Evolutionary conservation across 163 green algal species (phyloP), one percentile per base, ranked within the genome.

Genomic region (Chlamydomonas reinhardtii): DNA sequence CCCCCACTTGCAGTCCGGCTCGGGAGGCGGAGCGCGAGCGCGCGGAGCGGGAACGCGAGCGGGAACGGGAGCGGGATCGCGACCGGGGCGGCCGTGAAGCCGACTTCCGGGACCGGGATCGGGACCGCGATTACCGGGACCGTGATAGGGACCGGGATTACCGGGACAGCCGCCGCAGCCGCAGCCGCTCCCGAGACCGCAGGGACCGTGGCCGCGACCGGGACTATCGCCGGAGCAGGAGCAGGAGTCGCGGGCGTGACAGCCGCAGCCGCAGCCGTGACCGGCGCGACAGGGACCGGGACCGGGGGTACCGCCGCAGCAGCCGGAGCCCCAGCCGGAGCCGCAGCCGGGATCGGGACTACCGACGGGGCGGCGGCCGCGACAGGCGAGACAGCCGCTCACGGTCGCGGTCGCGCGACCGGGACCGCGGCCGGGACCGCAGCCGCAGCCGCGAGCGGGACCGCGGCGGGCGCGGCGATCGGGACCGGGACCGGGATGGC

Each of bases 61-160:
- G 85, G 19, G 85, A 94, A 24, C 65, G 85, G 22, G 62, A 89
- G 25, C 82, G 89, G n/a, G 80, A 94, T 19, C 48, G 84, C 43
- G 82, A 94, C 54, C 83, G 88, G 75, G 87, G 66, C n/a, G 70
- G 61, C 69, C 62, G 73, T 37, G 64, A 82, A 52, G 69, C 61
- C 29, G 81, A 89, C 48, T 54, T 79, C 22, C n/a, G 71, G 59
- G 81, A 81, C 22, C 24, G 56, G 34, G 35, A 56, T 16, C n/a
- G 70, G 70, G 70, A 76, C 20, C 70, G 70, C 15, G 35, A 59
- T 19, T 56, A 56, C 22, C 37, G 70, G 25, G 59, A 72, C 32
- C 34, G 59, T 3, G 34, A 61, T 2, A 32, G 79, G 52, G 79
- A 77, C 0, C 66, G 66, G 15, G 66, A 73, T 11, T 39, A 73